These are phyloP conservation scores for Coemansia sp. DNA, from an alignment of 192 early-diverging fungal species.

Conservation along the genomic window DNA sequence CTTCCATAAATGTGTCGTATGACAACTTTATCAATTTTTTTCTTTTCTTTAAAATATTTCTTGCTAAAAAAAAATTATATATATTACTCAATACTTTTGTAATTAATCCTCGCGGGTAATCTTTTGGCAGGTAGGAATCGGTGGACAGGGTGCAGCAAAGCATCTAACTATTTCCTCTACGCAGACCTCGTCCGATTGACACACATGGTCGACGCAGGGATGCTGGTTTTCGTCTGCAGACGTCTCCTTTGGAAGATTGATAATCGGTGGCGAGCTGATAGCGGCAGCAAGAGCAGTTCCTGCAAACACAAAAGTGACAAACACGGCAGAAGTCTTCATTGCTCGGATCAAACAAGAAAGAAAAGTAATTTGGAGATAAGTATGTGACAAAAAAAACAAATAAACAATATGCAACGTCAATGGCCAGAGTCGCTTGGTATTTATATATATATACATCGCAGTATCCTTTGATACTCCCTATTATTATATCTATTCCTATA, in stretches of 20 bases:
- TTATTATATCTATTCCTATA: no score
- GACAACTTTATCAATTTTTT: neutral
- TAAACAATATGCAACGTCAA: neutral
- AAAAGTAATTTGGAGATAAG: no score
- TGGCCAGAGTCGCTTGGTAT: no score
- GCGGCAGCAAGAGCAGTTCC: neutral
- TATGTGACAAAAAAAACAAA: neutral
- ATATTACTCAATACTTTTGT: neutral
- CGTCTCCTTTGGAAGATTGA: neutral
- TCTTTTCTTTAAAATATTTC: neutral
- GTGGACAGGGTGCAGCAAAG: conserved; percentile 30
- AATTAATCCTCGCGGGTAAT: neutral
- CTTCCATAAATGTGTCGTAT: conserved; percentile 24
- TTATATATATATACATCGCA: no score
- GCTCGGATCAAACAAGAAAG: neutral
- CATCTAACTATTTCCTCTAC: conserved; percentile 31
- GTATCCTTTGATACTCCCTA: no score
- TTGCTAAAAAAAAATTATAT: neutral
- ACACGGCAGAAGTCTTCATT: neutral
- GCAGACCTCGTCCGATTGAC: conserved; percentile 16
- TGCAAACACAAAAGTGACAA: neutral
- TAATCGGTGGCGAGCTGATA: neutral
- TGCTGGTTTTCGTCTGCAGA: conserved; percentile 6
- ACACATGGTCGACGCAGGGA: conserved; percentile 16
- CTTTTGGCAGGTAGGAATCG: conserved; percentile 21